A percentile compares a stretch with the other conserved stretches of the same genome.
Conservation (phyloP, 1,284 basidiomycete genomes). For the Agroathelia rolfsii region DNA sequence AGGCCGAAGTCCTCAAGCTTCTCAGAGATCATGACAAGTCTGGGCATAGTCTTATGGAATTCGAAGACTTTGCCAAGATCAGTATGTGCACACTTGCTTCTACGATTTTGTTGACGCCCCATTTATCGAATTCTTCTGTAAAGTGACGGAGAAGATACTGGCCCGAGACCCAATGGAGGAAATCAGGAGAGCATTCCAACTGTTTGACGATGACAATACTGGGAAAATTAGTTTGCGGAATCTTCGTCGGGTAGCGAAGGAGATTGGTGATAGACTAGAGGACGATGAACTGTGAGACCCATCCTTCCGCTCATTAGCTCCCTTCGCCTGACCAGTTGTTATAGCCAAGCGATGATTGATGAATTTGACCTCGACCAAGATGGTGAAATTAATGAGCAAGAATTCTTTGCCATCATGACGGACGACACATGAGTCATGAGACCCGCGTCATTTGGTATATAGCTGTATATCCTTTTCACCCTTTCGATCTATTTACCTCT, state of each 20-base stretch:
- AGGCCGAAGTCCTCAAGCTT: constrained; percentile 94
- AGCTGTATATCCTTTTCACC: too few species aligned
- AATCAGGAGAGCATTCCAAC: constrained; percentile 87
- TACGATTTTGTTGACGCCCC: constrained; percentile 3
- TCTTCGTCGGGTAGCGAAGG: constrained; percentile 89
- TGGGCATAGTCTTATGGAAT: constrained; percentile 88
- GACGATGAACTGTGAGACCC: constrained; percentile 90
- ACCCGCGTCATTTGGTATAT: too few species aligned
- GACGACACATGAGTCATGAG: constrained; percentile 81
- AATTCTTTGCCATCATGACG: constrained; percentile 95
- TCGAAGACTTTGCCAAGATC: constrained; percentile 90
- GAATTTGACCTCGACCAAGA: constrained; percentile 99
- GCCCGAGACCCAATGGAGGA: constrained; percentile 95
- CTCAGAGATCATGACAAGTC: constrained; percentile 88
- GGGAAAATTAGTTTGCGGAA: constrained; percentile 92
- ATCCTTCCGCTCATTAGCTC: constrained; percentile 1
- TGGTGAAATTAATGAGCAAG: constrained; percentile 91
- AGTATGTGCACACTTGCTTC: constrained; percentile 32
- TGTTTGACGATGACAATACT: constrained; percentile 95
- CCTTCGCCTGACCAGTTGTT: constrained; percentile 12
- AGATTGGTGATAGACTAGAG: constrained; percentile 91
- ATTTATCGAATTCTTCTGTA: constrained; percentile 12
- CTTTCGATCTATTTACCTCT: too few species aligned
- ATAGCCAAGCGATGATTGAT: constrained; percentile 98
- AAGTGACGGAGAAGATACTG: constrained; percentile 92